Base-by-base conservation (phyloP, 495 filamentous ascomycete genomes). In the Thermothielavioides terrestris region DNA sequence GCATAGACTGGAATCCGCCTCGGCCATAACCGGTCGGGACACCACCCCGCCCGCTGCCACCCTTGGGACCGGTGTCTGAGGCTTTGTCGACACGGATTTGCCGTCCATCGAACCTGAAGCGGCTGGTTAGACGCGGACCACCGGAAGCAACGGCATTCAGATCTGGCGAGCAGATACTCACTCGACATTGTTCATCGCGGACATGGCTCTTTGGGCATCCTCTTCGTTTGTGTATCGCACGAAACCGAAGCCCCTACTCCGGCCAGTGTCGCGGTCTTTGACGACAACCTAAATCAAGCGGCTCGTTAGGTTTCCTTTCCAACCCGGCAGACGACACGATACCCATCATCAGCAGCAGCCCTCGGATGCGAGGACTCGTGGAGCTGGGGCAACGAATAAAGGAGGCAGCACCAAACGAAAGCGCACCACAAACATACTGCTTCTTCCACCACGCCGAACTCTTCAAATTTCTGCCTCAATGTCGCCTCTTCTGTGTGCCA, bases 161-260 rank as follows among this genome's bases (percentile, higher is more conserved):
- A n/a, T n/a, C n/a, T n/a, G n/a, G n/a, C n/a, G n/a, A n/a, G n/a
- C n/a, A n/a, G n/a, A n/a, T n/a, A 63, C 84, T 67, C 75, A 96
- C 92, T 97, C 92, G 49, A 85, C 75, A 68, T 94, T 90, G 74
- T 97, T 95, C 92, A 97, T 95, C 27, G 66, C 71, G 4, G 66
- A 58, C 64, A 94, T 92, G 26, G 92, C 92, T 37, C 73, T 70
- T 49, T 92, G 81, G 28, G 94, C 92, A 56, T 95, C 88, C n/a
- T 77, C 64, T 17, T 95, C 88, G 48, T 76, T 80, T 34, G 77
- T 66, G 69, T 89, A 99, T 54, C 88, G 83, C 39, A 99, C 89
- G 66, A 99, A 99, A 21, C 92, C 92, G 64, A 97, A 99, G 31
- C 92, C 92, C 66, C 92, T 88, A 73, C 89, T 95, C 64, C 94